Base-by-base conservation (phyloP, 164 flowering plant genomes). In the Magnolia kwangsiensis region DNA sequence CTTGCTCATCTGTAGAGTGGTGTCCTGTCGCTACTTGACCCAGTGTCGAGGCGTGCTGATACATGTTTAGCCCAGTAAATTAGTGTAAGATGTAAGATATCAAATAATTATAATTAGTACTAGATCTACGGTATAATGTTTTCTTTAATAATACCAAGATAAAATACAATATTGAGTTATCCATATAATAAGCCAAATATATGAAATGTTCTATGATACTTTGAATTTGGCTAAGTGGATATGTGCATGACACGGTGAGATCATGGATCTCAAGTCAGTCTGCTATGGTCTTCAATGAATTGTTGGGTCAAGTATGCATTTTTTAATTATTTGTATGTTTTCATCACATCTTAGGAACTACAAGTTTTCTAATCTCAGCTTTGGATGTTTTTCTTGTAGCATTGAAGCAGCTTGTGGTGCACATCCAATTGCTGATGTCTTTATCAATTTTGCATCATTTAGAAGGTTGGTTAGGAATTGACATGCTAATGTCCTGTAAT, bases 371-470 rank as follows among this genome's bases (percentile, higher is more conserved):
- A 13, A 51, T 50, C 29, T 24, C 14, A 11, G 24, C 24, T 51
- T 27, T 20, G 67, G 5, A n/a, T 6, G n/a, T 29, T 37, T 37
- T 37, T 70, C 27, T 74, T 85, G 83, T 92, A 96, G 99, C 79
- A 83, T 91, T 84, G 99, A 96, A 82, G 97, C 92, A 67, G 96
- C 99, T 50, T 89, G 90, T 88, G 88, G 92, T 55, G 91, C 99
- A 71, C 99, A 96, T 82, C 98, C 97, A 58, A 96, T 97, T 50
- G 99, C 99, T 67, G 99, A 96, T 91, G 97, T 96, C 69, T 96
- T 96, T 73, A 96, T 96, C 70, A 96, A 96, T 84, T 96, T 96
- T 79, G 98, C 99, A 81, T 96, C 98, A 31, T 96, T 83, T 72
- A 85, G 98, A 87, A 94, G 98, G 99, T 92, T 21, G 68, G 82